Percentiles rank a stretch among this genome's conserved stretches.
phyloP scores from a whole-genome alignment of 2,329 filamentous ascomycete genomes.

The Pestalotiopsis sp. region DNA sequence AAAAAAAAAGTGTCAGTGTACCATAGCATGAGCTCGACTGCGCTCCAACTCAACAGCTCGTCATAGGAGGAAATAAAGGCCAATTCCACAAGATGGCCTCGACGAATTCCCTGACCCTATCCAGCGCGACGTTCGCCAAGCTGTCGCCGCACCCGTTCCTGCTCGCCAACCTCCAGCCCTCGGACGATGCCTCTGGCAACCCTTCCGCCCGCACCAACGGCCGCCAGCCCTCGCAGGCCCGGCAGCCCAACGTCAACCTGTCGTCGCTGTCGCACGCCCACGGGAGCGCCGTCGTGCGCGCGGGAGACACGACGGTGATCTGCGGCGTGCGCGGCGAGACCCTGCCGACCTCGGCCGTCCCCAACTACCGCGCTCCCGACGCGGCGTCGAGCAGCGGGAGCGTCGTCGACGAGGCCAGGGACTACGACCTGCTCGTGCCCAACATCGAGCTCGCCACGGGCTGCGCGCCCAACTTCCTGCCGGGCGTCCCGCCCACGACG shows the following conservation, averaged over 20 bases:
- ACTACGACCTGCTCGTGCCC: conserved; percentile 80
- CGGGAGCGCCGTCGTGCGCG: conserved; percentile 84
- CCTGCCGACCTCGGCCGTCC: conserved; percentile 73
- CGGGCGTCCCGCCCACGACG: conserved; percentile 78
- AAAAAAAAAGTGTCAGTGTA: background rate
- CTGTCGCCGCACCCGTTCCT: conserved; percentile 89
- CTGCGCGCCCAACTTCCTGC: conserved; percentile 82
- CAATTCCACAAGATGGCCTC: conserved; percentile 31
- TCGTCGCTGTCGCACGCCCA: conserved; percentile 87
- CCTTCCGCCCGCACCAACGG: conserved; percentile 78
- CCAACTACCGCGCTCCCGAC: conserved; percentile 59
- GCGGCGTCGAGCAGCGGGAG: conserved; percentile 34
- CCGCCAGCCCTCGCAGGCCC: conserved; percentile 69
- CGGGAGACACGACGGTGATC: conserved; percentile 91
- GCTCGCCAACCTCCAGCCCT: conserved; percentile 78
- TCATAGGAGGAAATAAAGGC: background rate
- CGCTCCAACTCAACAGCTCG: background rate
- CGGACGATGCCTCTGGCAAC: conserved; percentile 40
- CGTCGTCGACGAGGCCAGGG: conserved; percentile 51
- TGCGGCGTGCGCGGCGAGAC: conserved; percentile 90
- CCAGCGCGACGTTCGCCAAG: conserved; percentile 79
- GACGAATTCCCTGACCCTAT: conserved; percentile 46
- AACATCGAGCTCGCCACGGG: conserved; percentile 94
- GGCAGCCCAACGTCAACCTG: conserved; percentile 75
- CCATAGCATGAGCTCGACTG: background rate